phyloP scores from a whole-genome alignment of 2,329 filamentous ascomycete genomes.

The Sporothrix phasma region DNA sequence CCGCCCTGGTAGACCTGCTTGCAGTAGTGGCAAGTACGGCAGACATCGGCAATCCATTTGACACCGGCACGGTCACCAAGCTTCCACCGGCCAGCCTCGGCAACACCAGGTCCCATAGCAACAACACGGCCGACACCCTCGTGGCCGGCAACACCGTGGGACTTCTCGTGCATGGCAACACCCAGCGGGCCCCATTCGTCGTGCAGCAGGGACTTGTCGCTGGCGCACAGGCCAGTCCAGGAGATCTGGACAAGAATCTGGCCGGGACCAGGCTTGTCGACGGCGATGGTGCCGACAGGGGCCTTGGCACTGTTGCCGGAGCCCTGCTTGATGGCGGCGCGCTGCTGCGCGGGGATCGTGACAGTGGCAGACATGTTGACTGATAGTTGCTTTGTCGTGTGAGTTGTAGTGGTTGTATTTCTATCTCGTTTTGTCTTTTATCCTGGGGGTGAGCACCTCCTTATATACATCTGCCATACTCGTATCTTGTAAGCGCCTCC shows the following conservation, averaged over 20 bases:
- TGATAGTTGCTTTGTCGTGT: background rate
- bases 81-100: conserved; percentile 24
- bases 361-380: background rate
- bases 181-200: conserved; percentile 16
- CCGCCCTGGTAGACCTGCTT: conserved; percentile 28
- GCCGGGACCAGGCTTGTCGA: conserved; percentile 9
- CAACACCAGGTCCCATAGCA: conserved; percentile 24
- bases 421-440: too few relatives aligned
- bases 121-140: conserved; percentile 31
- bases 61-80: conserved; percentile 31
- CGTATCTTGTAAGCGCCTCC: too few relatives aligned
- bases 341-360: conserved; percentile 17
- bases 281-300: conserved; percentile 1
- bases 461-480: too few relatives aligned
- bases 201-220: conserved; percentile 18
- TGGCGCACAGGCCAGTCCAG: conserved; percentile 17
- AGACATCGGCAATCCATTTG: conserved; percentile 27
- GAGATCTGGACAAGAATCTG: conserved; percentile 17
- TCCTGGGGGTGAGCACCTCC: too few relatives aligned
- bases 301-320: background rate
- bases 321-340: conserved; percentile 15
- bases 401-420: too few relatives aligned
- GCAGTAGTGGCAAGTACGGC: conserved; percentile 30
- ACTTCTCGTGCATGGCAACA: conserved; percentile 8
- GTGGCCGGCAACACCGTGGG: conserved; percentile 25